Evolutionary conservation across 352 stramenopile species (phyloP).

Genomic region (Phytophthora megakarya): DNA sequence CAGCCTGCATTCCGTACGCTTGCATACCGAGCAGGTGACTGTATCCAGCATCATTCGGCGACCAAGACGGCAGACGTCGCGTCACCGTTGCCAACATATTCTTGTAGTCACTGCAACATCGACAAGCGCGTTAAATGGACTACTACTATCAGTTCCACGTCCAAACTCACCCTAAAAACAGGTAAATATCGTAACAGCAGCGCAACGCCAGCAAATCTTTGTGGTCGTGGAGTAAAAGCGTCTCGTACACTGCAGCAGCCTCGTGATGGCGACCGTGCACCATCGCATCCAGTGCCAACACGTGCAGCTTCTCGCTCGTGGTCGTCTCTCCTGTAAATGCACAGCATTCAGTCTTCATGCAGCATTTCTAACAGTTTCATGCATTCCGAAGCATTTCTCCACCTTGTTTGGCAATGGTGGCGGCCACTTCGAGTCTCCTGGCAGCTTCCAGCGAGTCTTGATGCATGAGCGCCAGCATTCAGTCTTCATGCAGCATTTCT

Average conservation of each 20-base stretch:
- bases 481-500: constrained; percentile 5
- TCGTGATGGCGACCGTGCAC: constrained; percentile 71
- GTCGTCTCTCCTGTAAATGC: constrained; percentile 31
- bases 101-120: constrained; percentile 61
- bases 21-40: constrained; percentile 84
- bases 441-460: constrained; percentile 66
- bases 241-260: constrained; percentile 78
- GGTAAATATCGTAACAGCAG: constrained; percentile 81
- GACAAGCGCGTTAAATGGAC: constrained; percentile 6
- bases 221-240: constrained; percentile 70
- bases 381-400: not conserved
- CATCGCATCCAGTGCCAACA: constrained; percentile 70
- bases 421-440: constrained; percentile 34
- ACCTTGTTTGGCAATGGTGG: constrained; percentile 50
- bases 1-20: constrained; percentile 77
- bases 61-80: constrained; percentile 76
- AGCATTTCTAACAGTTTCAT: constrained; percentile 14
- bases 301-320: constrained; percentile 69
- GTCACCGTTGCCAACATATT: constrained; percentile 79
- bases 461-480: constrained; percentile 66
- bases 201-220: constrained; percentile 76
- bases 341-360: not conserved
- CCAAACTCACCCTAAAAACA: constrained; percentile 67
- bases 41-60: constrained; percentile 74
- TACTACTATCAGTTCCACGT: not conserved